phyloP scores from a whole-genome alignment of 2,329 filamentous ascomycete species.

The Pseudopyrenochaeta lycopersici region DNA sequence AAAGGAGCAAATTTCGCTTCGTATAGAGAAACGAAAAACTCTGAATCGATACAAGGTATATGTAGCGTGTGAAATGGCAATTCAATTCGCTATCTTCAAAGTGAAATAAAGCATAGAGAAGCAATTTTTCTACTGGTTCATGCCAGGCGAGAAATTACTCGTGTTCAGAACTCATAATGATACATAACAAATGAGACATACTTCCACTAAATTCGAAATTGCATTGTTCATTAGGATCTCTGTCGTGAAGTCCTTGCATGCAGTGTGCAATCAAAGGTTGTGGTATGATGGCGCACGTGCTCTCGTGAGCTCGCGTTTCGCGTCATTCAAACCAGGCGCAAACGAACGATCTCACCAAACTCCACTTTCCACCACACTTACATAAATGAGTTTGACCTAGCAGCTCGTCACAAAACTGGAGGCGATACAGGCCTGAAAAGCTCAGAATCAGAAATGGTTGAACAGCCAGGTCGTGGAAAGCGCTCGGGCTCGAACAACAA shows the following conservation, averaged over 20 bases:
- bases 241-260: too few species aligned
- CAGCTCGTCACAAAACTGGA: not conserved
- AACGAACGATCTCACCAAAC: constrained; percentile 12
- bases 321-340: constrained; percentile 17
- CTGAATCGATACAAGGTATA: too few species aligned
- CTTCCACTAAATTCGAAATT: too few species aligned
- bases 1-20: too few species aligned
- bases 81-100: too few species aligned
- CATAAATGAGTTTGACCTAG: not conserved
- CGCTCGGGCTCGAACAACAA: constrained; percentile 50
- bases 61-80: too few species aligned
- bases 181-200: too few species aligned
- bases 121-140: too few species aligned
- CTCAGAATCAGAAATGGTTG: constrained; percentile 24
- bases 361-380: constrained; percentile 5
- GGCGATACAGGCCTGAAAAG: not conserved
- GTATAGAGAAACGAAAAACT: not conserved
- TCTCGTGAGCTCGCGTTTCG: constrained; percentile 39
- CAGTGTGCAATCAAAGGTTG: not conserved
- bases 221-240: too few species aligned
- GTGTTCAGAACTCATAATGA: too few species aligned
- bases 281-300: constrained; percentile 38
- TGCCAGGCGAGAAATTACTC: too few species aligned
- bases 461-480: constrained; percentile 37
- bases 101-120: too few species aligned